Percentiles rank a stretch among this genome's conserved stretches.
phyloP scores from a whole-genome alignment of 352 stramenopile species.

The Phytophthora crassamura region DNA sequence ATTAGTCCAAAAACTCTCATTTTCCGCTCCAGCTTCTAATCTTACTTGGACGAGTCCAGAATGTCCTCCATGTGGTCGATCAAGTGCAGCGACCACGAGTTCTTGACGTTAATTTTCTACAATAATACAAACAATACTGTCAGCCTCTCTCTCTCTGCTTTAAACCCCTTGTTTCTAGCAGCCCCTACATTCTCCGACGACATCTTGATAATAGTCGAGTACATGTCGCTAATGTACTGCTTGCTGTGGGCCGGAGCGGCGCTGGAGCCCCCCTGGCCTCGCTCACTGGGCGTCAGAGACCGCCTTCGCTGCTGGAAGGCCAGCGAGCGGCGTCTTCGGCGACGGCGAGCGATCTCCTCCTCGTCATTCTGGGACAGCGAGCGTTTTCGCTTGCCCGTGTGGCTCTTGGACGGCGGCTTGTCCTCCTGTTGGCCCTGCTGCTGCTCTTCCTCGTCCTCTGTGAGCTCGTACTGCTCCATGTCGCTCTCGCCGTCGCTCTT shows the following conservation, averaged over 20 bases:
- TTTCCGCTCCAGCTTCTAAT: background rate
- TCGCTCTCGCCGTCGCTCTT: constrained; percentile 43
- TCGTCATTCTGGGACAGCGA: constrained; percentile 60
- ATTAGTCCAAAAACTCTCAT: background rate
- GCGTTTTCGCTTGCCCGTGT: constrained; percentile 69
- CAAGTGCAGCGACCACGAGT: constrained; percentile 96
- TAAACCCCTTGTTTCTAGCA: background rate
- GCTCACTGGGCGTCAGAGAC: constrained; percentile 65
- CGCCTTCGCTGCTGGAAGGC: constrained; percentile 75
- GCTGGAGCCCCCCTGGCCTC: constrained; percentile 13
- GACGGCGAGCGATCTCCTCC: constrained; percentile 68
- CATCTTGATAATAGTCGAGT: constrained; percentile 93
- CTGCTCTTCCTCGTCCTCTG: constrained; percentile 38
- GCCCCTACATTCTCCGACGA: constrained; percentile 87
- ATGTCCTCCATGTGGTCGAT: constrained; percentile 99
- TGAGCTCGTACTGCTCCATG: constrained; percentile 37
- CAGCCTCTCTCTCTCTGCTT: background rate
- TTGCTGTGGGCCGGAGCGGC: constrained; percentile 44
- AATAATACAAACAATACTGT: constrained; percentile 6
- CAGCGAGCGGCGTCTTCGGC: constrained; percentile 67
- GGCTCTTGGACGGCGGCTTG: constrained; percentile 14
- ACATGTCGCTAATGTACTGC: constrained; percentile 93
- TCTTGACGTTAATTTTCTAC: constrained; percentile 98
- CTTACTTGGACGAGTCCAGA: constrained; percentile 73
- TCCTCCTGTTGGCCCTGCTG: constrained; percentile 19